Evolutionary conservation across 192 early-diverging fungal species (phyloP).

Genomic region (Gigaspora rosea): DNA sequence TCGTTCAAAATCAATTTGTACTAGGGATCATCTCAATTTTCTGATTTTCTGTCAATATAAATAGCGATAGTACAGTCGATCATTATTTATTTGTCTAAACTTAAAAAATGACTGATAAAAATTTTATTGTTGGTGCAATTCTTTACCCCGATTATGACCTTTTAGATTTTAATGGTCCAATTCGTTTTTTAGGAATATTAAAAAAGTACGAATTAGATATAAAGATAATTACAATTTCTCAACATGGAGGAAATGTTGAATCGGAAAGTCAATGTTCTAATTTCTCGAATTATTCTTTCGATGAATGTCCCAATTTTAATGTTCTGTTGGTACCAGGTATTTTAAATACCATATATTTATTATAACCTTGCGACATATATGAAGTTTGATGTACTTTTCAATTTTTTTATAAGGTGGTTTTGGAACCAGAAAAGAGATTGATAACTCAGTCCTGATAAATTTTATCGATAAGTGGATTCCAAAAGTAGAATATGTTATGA

Average conservation of each 20-base stretch:
- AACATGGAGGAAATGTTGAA: not conserved
- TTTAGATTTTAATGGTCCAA: no score
- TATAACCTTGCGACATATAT: not conserved
- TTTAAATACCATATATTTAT: not conserved
- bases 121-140: no score
- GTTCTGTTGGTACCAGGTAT: conserved; percentile 1
- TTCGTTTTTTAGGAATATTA: no score
- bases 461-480: not conserved
- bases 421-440: not conserved
- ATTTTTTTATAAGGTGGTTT: not conserved
- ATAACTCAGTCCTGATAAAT: not conserved
- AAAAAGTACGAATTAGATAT: not conserved
- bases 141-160: no score
- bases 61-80: no score
- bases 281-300: not conserved
- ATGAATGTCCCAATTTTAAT: not conserved
- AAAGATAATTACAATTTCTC: not conserved
- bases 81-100: no score
- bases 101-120: no score
- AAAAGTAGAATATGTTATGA: conserved; percentile 3
- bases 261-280: not conserved
- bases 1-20: no score
- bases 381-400: not conserved
- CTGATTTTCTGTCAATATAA: no score
- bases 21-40: no score